phyloP scores from a whole-genome alignment of 2,329 filamentous ascomycete species.

The Knoxdaviesia capensis region DNA sequence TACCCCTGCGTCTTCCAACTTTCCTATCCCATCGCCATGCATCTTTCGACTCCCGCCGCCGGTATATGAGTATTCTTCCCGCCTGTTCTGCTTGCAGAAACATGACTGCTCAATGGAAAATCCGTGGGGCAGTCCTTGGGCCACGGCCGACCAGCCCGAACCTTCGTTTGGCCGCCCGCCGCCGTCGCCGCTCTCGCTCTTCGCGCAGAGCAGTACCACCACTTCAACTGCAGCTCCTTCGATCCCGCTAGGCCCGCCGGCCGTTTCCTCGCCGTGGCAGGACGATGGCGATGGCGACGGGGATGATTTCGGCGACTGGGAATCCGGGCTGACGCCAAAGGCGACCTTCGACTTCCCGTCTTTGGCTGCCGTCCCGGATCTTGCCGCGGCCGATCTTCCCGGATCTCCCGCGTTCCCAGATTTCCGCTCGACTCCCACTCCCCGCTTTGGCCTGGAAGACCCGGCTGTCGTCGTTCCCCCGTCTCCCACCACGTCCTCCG shows the following conservation, averaged over 20 bases:
- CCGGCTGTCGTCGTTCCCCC: no score
- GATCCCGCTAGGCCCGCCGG: no score
- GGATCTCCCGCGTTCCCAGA: no score
- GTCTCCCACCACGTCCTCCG: no score
- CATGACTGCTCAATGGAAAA: constrained; percentile 27
- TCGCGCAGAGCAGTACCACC: no score
- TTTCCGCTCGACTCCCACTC: no score
- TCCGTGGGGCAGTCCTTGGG: constrained; percentile 43
- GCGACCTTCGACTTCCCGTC: not conserved
- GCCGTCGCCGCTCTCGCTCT: no score
- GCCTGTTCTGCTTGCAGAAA: not conserved
- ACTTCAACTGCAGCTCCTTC: no score
- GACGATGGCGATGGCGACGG: constrained; percentile 1
- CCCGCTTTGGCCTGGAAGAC: no score
- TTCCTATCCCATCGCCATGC: not conserved
- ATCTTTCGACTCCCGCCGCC: not conserved
- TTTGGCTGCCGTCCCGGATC: no score
- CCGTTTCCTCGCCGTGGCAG: constrained; percentile 1
- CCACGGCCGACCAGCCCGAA: constrained; percentile 10
- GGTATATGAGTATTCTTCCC: not conserved
- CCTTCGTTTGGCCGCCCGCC: no score
- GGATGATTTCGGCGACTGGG: constrained; percentile 2
- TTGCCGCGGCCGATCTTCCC: no score
- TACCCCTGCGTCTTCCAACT: not conserved
- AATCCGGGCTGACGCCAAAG: not conserved